Conservation (phyloP, 768 basidiomycete genomes). For the Strobilomyces confusus region DNA sequence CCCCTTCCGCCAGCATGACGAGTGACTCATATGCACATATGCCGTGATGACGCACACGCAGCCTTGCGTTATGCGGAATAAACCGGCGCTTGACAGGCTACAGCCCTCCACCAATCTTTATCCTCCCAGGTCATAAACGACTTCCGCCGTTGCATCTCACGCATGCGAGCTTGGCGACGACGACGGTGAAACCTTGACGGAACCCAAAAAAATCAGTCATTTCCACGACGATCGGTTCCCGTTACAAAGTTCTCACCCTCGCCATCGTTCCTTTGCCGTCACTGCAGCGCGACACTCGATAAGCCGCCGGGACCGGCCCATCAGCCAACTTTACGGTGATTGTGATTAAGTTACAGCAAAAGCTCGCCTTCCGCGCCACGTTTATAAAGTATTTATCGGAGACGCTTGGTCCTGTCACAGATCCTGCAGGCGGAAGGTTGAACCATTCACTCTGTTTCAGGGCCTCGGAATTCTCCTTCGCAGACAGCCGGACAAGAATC, state of each 20-base stretch:
- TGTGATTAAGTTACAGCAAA: no score
- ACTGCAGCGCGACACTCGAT: no score
- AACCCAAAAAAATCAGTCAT: conserved; percentile 5
- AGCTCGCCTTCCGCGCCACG: background rate
- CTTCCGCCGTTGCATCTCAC: conserved; percentile 5
- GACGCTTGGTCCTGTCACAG: background rate
- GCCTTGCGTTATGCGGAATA: conserved; percentile 6
- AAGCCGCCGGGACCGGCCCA: no score
- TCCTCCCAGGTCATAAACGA: background rate
- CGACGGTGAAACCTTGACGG: background rate
- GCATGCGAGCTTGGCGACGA: conserved; percentile 12
- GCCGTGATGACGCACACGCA: conserved; percentile 3
- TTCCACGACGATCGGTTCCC: conserved; percentile 19
- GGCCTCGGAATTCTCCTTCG: conserved; percentile 1
- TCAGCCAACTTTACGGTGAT: no score
- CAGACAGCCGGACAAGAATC: background rate
- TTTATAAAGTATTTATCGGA: background rate
- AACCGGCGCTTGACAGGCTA: conserved; percentile 14
- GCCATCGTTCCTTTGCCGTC: background rate
- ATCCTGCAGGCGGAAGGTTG: background rate
- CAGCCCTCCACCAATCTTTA: background rate
- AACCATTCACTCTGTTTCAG: background rate
- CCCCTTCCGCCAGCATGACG: background rate
- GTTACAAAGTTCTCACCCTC: background rate
- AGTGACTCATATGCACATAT: background rate